Evolutionary conservation across 1,284 basidiomycete genomes (phyloP), one percentile per base, ranked within the genome.

Genomic region (Taiwanofungus camphoratus): DNA sequence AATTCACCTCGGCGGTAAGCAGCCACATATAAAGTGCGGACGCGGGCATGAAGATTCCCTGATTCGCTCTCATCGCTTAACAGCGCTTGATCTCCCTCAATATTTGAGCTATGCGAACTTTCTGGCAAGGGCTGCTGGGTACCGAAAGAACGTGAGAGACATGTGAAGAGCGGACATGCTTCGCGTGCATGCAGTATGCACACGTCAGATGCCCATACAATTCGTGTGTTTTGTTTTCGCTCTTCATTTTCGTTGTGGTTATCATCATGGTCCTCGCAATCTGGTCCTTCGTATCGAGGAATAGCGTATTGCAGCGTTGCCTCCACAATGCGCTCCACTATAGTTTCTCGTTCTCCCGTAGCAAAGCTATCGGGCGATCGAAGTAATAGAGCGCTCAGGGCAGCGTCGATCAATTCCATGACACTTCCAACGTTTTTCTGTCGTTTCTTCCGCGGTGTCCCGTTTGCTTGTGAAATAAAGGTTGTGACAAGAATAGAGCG

Each of bases 301-400:
- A 89, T 79, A 8, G 83, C 79, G 55, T 89, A 89, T 55, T 86
- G 82, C 19, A 90, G 65, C 2, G 86, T 79, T 9, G 82, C 78
- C 46, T 82, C 77, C 3, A 84, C 83, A 19, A 88, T 73, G 40
- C 74, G 72, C 42, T 88, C 82, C 22, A 83, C 71, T 40, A 86
- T 74, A 13, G 56, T 61, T 37, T 81, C 79, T 19, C 79, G 63
- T 60, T 89, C 82, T n/a, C 76, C 77, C 0, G 76, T 63, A 8
- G 72, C 69, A 54, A 83, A 62, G 16, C 61, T 63, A 13, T 70
- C 67, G 6, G 65, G 55, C 2, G 71, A 64, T 29, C 79, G 73
- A 20, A 71, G 57, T n/a, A 83, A 62, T 4, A 87, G 65, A 2
- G 73, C 62, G 21, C 71, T 71, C 20, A 87, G 78, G 0, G 80